Percentiles rank a stretch among this genome's conserved stretches.
Evolutionary conservation across 75 land plant genomes (phyloP).

Genomic region (Larix kaempferi): DNA sequence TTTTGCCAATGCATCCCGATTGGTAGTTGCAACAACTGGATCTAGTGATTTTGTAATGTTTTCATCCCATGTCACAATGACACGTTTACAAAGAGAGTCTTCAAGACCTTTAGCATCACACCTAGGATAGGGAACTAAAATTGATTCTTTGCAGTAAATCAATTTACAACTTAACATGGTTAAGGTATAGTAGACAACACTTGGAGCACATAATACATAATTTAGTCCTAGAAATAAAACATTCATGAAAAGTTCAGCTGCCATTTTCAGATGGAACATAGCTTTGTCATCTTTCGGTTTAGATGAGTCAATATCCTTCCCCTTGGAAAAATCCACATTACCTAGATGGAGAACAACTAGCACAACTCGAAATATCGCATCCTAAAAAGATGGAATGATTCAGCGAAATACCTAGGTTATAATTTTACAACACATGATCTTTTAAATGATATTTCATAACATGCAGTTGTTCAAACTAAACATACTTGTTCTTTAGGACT

Average conservation of each 20-base stretch:
- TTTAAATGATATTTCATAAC: not conserved
- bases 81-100: conserved; percentile 68
- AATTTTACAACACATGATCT: not conserved
- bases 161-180: not conserved
- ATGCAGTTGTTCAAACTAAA: not conserved
- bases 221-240: too few relatives aligned
- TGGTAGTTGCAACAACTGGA: conserved; percentile 56
- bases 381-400: not conserved
- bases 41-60: conserved; percentile 73
- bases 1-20: conserved; percentile 83
- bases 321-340: too few relatives aligned
- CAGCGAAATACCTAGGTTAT: not conserved
- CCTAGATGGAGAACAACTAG: too few relatives aligned
- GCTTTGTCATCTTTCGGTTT: too few relatives aligned
- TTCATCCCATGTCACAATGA: conserved; percentile 85
- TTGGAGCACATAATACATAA: not conserved
- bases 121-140: conserved; percentile 26
- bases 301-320: too few relatives aligned
- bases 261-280: too few relatives aligned
- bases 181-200: not conserved
- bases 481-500: too few relatives aligned
- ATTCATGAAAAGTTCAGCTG: too few relatives aligned
- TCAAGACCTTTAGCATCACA: conserved; percentile 64
- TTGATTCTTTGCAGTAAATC: not conserved
- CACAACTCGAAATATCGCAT: too few relatives aligned